Conservation (phyloP, 257 asterid genomes). For the Jacaranda mimosifolia region DNA sequence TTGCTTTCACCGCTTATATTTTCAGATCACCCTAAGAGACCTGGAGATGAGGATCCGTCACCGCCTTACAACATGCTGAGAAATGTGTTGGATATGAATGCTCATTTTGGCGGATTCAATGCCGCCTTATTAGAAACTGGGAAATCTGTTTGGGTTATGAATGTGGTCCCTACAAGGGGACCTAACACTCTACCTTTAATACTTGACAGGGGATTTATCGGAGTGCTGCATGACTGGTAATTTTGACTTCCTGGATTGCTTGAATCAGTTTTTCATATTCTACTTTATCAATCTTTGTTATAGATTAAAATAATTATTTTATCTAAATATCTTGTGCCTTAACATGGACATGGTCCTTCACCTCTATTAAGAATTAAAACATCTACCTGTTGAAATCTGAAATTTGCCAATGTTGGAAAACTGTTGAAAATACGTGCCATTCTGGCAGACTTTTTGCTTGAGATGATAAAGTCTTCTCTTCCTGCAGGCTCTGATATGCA, state of each 20-base stretch:
- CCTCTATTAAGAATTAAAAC: neutral
- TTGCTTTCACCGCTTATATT: slow-evolving; percentile 92
- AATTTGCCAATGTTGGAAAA: neutral
- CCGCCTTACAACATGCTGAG: slow-evolving; percentile 99
- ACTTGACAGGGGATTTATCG: slow-evolving; percentile 85
- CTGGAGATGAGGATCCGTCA: slow-evolving; percentile 99
- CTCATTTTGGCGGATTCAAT: slow-evolving; percentile 91
- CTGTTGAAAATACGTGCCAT: too few species aligned
- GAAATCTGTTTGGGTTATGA: slow-evolving; percentile 98
- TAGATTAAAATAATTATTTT: neutral
- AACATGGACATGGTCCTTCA: slow-evolving; percentile 14
- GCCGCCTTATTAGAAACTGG: slow-evolving; percentile 82
- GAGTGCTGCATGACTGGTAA: slow-evolving; percentile 95
- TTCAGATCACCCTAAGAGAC: slow-evolving; percentile 99
- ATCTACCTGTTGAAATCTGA: neutral
- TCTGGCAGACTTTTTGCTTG: too few species aligned
- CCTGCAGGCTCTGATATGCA: too few species aligned
- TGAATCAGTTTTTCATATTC: slow-evolving; percentile 24
- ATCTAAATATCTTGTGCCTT: neutral
- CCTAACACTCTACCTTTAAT: slow-evolving; percentile 81
- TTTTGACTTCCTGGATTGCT: slow-evolving; percentile 19
- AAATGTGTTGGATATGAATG: slow-evolving; percentile 98
- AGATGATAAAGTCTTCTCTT: too few species aligned
- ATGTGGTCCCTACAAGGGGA: slow-evolving; percentile 86
- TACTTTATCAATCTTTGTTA: neutral